Evolutionary conservation across 2,329 filamentous ascomycete genomes (phyloP).

Genomic region (Neonectria faginata): DNA sequence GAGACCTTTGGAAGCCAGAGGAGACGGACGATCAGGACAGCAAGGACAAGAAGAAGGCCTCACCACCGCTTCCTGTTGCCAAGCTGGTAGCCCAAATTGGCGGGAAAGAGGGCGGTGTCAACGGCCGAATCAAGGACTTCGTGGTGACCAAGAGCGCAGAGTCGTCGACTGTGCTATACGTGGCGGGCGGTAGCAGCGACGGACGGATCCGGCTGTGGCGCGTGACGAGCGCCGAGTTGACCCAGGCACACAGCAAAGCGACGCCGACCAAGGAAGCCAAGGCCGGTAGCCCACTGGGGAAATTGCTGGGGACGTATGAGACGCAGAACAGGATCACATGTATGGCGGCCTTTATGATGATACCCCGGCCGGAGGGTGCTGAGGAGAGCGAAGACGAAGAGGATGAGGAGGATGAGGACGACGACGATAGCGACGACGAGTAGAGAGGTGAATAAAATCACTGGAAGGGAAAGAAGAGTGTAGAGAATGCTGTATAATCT

Average conservation of each 20-base stretch:
- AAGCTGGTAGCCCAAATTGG: conserved; percentile 82
- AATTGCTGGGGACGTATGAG: conserved; percentile 80
- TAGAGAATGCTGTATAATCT: background rate
- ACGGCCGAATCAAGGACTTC: conserved; percentile 89
- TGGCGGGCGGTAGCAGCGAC: conserved; percentile 85
- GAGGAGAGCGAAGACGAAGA: conserved; percentile 69
- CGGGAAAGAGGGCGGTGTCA: conserved; percentile 75
- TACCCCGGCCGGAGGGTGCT: conserved; percentile 70
- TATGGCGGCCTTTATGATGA: conserved; percentile 86
- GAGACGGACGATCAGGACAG: conserved; percentile 51
- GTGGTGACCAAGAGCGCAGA: conserved; percentile 65
- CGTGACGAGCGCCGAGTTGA: conserved; percentile 60
- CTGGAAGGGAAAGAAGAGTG: too few species aligned
- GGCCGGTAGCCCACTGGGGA: conserved; percentile 62
- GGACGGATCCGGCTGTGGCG: conserved; percentile 85
- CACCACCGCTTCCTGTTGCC: conserved; percentile 64
- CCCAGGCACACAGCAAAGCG: conserved; percentile 42
- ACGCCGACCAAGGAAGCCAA: conserved; percentile 44
- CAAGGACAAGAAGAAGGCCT: conserved; percentile 37
- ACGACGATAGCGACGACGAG: conserved; percentile 54
- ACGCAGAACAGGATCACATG: conserved; percentile 93
- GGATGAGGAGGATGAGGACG: conserved; percentile 54
- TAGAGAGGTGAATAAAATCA: background rate
- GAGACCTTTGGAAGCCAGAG: conserved; percentile 56
- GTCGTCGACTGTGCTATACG: conserved; percentile 58